These are phyloP conservation scores for Candida boleticola DNA, from an alignment of 805 yeast species.

Conservation along the genomic window DNA sequence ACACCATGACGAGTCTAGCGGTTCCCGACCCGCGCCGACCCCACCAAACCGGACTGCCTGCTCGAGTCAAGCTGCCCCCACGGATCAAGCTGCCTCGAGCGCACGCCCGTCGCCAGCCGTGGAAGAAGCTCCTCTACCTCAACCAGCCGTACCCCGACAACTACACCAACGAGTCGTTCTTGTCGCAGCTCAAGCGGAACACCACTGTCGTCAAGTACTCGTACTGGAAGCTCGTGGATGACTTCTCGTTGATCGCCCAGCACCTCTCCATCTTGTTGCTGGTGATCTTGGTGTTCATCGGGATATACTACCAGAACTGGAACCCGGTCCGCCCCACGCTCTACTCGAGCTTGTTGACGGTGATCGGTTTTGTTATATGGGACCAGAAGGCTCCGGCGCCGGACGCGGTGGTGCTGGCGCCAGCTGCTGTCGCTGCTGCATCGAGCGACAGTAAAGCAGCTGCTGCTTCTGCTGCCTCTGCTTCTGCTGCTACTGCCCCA, in stretches of 20 bases:
- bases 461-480: not conserved
- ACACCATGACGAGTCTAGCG: too few relatives aligned
- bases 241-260: conserved; percentile 63
- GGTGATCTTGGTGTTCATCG: conserved; percentile 67
- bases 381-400: conserved; percentile 11
- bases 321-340: conserved; percentile 45
- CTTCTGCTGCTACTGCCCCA: not conserved
- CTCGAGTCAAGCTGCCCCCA: not conserved
- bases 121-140: conserved; percentile 86
- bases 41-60: not conserved
- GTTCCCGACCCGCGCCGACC: not conserved
- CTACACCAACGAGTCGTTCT: conserved; percentile 77
- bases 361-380: conserved; percentile 35
- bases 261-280: conserved; percentile 64
- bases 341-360: conserved; percentile 20
- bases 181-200: conserved; percentile 77
- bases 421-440: not conserved
- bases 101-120: conserved; percentile 33
- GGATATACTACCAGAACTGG: conserved; percentile 52
- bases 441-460: not conserved
- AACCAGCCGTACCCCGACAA: conserved; percentile 89
- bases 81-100: not conserved
- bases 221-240: conserved; percentile 62
- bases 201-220: conserved; percentile 69
- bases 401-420: not conserved